Evolutionary conservation across 208 protist genomes (phyloP), one percentile per base, ranked within the genome.

Genomic region (Wallacemonas sp.): DNA sequence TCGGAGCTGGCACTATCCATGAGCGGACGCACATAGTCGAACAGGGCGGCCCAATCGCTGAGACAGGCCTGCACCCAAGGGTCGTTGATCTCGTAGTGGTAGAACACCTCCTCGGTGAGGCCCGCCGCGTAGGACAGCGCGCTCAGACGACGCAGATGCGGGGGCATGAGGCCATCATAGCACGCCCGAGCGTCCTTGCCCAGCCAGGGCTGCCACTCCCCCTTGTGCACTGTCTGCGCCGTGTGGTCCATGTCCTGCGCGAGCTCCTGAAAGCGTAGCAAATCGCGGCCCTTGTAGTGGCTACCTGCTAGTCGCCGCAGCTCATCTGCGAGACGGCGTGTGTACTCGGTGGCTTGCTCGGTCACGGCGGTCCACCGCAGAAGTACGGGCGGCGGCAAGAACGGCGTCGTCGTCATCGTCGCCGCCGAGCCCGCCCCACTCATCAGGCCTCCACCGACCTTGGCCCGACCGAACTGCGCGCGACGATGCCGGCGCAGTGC

Each of bases 31-130:
- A 87, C 63, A 54, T 85, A 80, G n/a, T 79, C 39, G 5, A 91
- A 57, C 7, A 74, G 41, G 0, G 63, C 62, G n/a, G 61, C 65
- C 33, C 75, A 72, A 28, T 79, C 81, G 29, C 75, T 50, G 23
- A 91, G 52, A 46, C 72, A 87, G 20, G 74, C 74, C 72, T 92
- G 82, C 71, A 84, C 90, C 87, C 90, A 95, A 63, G 82, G 85
- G 62, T 95, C 87, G 55, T 81, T 87, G 54, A 95, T 46, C 66
- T 95, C 90, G 52, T 86, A 89, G 46, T 90, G 82, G 68, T 89
- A 93, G 71, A 89, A 87, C 26, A 76, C 61, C 38, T 85, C 83
- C 70, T 95, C 85, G 50, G 78, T 80, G 33, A 93, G 36, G 3
- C 52, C 52, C 0, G 11, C 61, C 38, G 77, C 66, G 67, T 95